A percentile compares a stretch with the other conserved stretches of the same genome.
These are phyloP conservation scores for Colletotrichum sp. DNA, from an alignment of 2,329 filamentous ascomycete genomes.

Conservation along the genomic window DNA sequence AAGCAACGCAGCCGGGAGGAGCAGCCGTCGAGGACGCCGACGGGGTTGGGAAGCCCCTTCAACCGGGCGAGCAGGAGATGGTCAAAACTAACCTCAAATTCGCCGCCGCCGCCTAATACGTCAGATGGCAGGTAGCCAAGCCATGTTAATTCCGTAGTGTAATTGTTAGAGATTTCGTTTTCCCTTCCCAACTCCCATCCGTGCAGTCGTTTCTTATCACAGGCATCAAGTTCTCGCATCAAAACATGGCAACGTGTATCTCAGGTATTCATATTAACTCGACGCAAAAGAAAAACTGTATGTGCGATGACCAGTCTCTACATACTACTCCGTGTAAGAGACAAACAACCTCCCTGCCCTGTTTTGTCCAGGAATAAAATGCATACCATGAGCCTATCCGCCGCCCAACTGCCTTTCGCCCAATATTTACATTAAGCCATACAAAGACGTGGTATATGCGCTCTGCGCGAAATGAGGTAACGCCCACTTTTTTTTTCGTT, in stretches of 20 bases:
- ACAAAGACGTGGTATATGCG: constrained; percentile 17
- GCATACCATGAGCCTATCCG: neutral
- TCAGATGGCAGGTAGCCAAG: neutral
- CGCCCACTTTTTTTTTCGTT: constrained; percentile 6
- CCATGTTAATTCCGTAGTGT: neutral
- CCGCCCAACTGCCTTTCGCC: neutral
- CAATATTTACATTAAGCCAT: constrained; percentile 18
- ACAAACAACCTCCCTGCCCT: neutral
- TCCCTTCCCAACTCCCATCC: neutral
- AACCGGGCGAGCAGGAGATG: constrained; percentile 6
- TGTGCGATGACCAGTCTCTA: neutral
- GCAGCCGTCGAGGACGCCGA: neutral
- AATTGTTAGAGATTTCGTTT: neutral
- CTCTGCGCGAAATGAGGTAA: constrained; percentile 8
- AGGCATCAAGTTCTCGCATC: neutral
- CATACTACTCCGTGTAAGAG: neutral
- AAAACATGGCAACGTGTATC: neutral
- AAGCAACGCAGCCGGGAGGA: constrained; percentile 15
- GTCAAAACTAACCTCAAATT: neutral
- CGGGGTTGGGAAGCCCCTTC: constrained; percentile 8
- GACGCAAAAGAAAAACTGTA: neutral
- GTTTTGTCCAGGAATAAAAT: neutral
- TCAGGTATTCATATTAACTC: neutral
- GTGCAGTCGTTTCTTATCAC: neutral
- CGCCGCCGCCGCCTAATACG: neutral